phyloP scores from a whole-genome alignment of 2,329 filamentous ascomycete genomes.

The Beauveria bassiana region DNA sequence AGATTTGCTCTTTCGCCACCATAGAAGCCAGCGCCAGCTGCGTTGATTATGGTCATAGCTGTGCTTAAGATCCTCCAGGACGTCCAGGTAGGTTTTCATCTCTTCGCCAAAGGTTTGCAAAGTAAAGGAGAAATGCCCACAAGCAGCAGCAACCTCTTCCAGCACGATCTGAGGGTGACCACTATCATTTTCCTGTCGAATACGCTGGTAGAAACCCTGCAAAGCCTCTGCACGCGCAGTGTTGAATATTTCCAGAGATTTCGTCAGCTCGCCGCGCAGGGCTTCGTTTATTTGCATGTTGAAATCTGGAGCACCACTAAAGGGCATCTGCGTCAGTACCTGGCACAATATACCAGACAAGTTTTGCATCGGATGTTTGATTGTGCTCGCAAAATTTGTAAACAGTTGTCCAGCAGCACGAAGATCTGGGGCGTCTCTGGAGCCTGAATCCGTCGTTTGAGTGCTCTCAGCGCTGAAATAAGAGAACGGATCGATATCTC shows the following conservation, averaged over 20 bases:
- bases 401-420: constrained; percentile 1
- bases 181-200: constrained; percentile 55
- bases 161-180: constrained; percentile 74
- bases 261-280: constrained; percentile 65
- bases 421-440: not conserved
- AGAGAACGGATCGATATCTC: constrained; percentile 4
- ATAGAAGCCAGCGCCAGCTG: constrained; percentile 71
- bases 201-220: constrained; percentile 64
- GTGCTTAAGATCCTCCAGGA: constrained; percentile 73
- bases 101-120: constrained; percentile 82
- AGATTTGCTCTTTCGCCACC: constrained; percentile 46
- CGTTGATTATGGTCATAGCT: constrained; percentile 51
- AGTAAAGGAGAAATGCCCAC: constrained; percentile 85
- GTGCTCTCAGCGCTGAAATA: not conserved
- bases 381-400: constrained; percentile 61
- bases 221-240: constrained; percentile 65
- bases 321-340: constrained; percentile 75
- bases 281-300: constrained; percentile 64
- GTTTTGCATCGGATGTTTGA: constrained; percentile 86
- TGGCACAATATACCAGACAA: constrained; percentile 76
- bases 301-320: constrained; percentile 56
- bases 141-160: constrained; percentile 87
- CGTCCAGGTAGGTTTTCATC: constrained; percentile 67
- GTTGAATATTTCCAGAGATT: constrained; percentile 68
- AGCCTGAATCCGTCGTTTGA: not conserved